Base-by-base conservation (phyloP, 1,284 basidiomycete species). In the Earliella scabrosa region DNA sequence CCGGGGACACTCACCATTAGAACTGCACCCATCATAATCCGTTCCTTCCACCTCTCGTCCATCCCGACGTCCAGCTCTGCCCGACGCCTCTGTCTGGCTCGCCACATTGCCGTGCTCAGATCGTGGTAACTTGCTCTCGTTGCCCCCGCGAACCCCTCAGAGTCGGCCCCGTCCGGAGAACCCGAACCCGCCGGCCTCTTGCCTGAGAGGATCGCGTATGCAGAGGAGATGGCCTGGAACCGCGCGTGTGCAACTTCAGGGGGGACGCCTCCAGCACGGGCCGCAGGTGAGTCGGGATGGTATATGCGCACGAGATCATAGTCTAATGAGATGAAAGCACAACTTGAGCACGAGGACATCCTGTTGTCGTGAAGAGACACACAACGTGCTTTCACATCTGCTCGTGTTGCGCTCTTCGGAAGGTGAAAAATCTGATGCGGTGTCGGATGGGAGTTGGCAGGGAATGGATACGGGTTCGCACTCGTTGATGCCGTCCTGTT, bases 341-440 rank as follows among this genome's bases (percentile, higher is more conserved):
- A 24, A 18, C 9, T 35, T 8, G 39, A 21, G 29, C n/a, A n/a
- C n/a, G n/a, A n/a, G 1, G 14, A 26, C 29, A 6, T 6, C 29
- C 7, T 3, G 18, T 4, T n/a, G 14, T 16, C 1, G 21, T 3
- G 32, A 26, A 49, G 9, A 47, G 16, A 77, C 84, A 59, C 58
- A 88, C 88, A 90, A 61, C 87, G 77, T 20, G 77, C 70, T 69
- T 90, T 90, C 52, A 90, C 83, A 52, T 88, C 80, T 26, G 73
- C 67, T 50, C 80, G 79, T 0, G 84, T 77, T 4, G 87, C 86
- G 14, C 73, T 76, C 10, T 69, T 69, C 2, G 81, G 77, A 0
- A 90, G 73, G 67, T 90, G 87, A 65, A 90, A 90, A 53, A 90
- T 85, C 64, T 90, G 84, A 65, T 86, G 80, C 0, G 87, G 85